phyloP scores from a whole-genome alignment of 148 eudicot species.

The Diospyros kaki region DNA sequence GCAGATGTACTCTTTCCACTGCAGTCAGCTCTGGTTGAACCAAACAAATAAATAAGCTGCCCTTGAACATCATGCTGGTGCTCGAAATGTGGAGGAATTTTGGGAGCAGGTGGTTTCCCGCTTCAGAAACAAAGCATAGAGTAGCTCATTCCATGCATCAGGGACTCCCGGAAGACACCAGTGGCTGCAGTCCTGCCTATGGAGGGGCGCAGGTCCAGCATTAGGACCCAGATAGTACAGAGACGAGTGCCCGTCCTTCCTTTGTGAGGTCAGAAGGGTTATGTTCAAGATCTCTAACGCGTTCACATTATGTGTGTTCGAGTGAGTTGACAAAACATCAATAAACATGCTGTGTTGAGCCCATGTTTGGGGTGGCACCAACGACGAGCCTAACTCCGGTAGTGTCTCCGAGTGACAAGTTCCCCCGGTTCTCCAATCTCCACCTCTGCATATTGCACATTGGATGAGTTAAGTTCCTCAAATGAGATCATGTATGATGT shows the following conservation, averaged over 20 bases:
- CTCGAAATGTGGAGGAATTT: slow-evolving; percentile 20
- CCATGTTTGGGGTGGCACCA: slow-evolving; percentile 60
- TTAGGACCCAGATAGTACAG: slow-evolving; percentile 65
- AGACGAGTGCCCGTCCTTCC: slow-evolving; percentile 94
- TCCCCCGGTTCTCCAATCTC: slow-evolving; percentile 85
- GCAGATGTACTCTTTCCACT: slow-evolving; percentile 4
- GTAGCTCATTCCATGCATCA: slow-evolving; percentile 88
- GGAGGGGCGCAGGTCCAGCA: slow-evolving; percentile 48
- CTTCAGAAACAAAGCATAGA: slow-evolving; percentile 60
- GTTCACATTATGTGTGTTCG: slow-evolving; percentile 17
- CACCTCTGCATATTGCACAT: slow-evolving; percentile 53
- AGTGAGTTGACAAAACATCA: slow-evolving; percentile 32
- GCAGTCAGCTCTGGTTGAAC: neutral
- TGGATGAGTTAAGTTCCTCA: neutral
- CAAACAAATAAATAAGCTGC: neutral
- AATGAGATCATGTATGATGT: neutral
- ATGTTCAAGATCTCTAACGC: slow-evolving; percentile 46
- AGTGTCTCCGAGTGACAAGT: slow-evolving; percentile 78
- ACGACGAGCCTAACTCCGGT: slow-evolving; percentile 59
- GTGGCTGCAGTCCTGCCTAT: slow-evolving; percentile 91
- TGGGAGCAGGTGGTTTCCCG: slow-evolving; percentile 17
- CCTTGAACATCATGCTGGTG: slow-evolving; percentile 1
- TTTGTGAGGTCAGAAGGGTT: slow-evolving; percentile 59
- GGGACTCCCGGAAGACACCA: slow-evolving; percentile 99
- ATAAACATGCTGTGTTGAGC: slow-evolving; percentile 38